Percentiles rank a stretch among this genome's conserved stretches.
phyloP scores from a whole-genome alignment of 345 rosid species.

The Lagerstroemia speciosa region DNA sequence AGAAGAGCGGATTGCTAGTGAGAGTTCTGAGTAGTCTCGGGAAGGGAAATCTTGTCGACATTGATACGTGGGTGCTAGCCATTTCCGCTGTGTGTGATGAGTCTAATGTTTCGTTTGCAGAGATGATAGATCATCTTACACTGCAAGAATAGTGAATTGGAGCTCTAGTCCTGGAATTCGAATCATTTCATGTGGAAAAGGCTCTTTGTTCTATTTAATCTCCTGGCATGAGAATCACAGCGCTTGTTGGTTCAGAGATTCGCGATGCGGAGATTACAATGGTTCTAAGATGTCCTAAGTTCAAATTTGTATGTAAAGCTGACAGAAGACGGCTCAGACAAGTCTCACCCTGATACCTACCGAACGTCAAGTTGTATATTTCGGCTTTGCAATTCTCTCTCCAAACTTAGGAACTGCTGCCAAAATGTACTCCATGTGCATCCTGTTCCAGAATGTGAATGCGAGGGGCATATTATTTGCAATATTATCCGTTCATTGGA shows the following conservation, averaged over 20 bases:
- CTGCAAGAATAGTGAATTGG: neutral
- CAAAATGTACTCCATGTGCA: neutral
- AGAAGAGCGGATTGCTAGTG: conserved; percentile 26
- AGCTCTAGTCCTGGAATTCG: neutral
- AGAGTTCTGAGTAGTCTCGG: conserved; percentile 31
- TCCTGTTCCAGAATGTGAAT: neutral
- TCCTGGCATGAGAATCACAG: neutral
- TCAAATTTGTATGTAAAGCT: no score
- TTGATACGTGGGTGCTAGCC: conserved; percentile 34
- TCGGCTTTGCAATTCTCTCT: neutral
- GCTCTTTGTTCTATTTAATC: neutral
- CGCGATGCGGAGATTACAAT: no score
- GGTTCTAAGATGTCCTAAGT: no score
- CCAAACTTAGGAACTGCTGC: neutral
- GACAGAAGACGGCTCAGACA: neutral
- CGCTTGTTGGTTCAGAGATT: neutral
- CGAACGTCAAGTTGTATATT: neutral
- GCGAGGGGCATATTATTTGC: neutral
- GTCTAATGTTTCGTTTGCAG: neutral
- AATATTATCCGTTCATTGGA: neutral
- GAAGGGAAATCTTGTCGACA: conserved; percentile 28
- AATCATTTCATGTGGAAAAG: neutral
- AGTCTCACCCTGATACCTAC: neutral
- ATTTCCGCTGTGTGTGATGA: conserved; percentile 24
- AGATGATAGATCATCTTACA: neutral